A percentile compares a stretch with the other conserved stretches of the same genome.
Evolutionary conservation across 2,329 filamentous ascomycete genomes (phyloP).

Genomic region (Sporothrix brasiliensis): DNA sequence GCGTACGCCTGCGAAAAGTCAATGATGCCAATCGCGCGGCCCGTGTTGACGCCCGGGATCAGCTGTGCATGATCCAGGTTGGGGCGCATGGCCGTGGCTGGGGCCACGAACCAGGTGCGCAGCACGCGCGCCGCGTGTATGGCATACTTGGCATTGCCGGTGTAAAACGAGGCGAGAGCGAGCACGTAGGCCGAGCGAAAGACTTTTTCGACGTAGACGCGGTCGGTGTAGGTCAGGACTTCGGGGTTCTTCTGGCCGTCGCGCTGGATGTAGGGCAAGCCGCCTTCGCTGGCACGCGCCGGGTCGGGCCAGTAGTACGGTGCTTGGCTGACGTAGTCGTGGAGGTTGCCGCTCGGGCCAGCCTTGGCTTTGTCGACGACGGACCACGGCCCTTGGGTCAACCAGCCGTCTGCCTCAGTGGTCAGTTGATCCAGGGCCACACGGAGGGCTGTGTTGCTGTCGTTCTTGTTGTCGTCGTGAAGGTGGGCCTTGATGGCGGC

Average conservation of each 20-base stretch:
- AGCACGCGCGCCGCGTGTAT: slow-evolving; percentile 38
- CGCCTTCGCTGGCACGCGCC: slow-evolving; percentile 31
- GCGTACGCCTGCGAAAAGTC: slow-evolving; percentile 39
- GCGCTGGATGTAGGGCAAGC: slow-evolving; percentile 39
- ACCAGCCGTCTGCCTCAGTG: slow-evolving; percentile 35
- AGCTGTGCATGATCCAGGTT: slow-evolving; percentile 39
- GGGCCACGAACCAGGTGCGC: slow-evolving; percentile 39
- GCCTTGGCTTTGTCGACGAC: slow-evolving; percentile 37
- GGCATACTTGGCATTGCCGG: slow-evolving; percentile 37
- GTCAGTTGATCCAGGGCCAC: slow-evolving; percentile 34
- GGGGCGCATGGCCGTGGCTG: slow-evolving; percentile 39
- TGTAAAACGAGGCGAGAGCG: slow-evolving; percentile 41
- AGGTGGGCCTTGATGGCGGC: slow-evolving; percentile 30
- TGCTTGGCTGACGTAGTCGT: slow-evolving; percentile 39
- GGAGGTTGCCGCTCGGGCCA: slow-evolving; percentile 36
- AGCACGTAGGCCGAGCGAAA: slow-evolving; percentile 39
- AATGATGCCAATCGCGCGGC: slow-evolving; percentile 38
- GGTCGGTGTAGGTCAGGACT: slow-evolving; percentile 36
- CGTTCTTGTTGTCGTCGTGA: not conserved
- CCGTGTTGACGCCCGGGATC: slow-evolving; percentile 38
- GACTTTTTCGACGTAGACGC: slow-evolving; percentile 37
- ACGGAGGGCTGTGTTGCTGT: slow-evolving; percentile 7
- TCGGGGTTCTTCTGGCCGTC: slow-evolving; percentile 41
- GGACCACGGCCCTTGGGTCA: slow-evolving; percentile 39
- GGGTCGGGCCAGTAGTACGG: slow-evolving; percentile 39